phyloP scores from a whole-genome alignment of 106 monocot genomes.

The Agapanthus africanus region DNA sequence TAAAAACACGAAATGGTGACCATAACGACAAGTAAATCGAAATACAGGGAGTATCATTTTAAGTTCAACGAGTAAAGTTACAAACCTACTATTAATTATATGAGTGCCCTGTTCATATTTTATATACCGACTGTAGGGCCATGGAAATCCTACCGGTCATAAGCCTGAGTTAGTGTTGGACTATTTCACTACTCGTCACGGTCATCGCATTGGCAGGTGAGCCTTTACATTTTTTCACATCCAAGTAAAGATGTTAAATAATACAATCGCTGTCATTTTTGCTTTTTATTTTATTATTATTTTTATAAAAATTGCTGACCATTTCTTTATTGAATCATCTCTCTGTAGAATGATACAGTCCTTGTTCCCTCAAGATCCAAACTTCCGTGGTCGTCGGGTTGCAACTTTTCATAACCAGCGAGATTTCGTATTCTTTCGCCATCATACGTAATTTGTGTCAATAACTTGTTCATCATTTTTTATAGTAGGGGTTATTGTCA shows the following conservation, averaged over 20 bases:
- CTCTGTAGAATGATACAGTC: slow-evolving; percentile 74
- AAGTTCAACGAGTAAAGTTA: no score
- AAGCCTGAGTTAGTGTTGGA: slow-evolving; percentile 89
- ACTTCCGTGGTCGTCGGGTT: slow-evolving; percentile 85
- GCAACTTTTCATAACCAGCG: slow-evolving; percentile 98
- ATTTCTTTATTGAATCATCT: slow-evolving; percentile 2
- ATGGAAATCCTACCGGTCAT: slow-evolving; percentile 90
- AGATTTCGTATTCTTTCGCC: slow-evolving; percentile 95
- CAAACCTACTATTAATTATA: no score
- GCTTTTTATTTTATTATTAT: no score
- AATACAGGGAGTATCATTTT: no score
- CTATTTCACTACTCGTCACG: slow-evolving; percentile 89
- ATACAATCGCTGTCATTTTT: not conserved
- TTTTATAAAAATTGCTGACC: no score
- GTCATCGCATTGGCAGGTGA: slow-evolving; percentile 85
- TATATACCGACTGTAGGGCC: slow-evolving; percentile 36
- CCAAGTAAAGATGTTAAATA: not conserved
- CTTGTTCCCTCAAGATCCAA: slow-evolving; percentile 80
- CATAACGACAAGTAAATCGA: no score
- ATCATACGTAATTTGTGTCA: slow-evolving; percentile 87
- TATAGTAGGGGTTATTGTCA: no score
- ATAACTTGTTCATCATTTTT: not conserved
- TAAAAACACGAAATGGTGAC: no score
- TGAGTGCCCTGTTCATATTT: no score
- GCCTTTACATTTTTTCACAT: not conserved